Conservation (phyloP, 768 basidiomycete species). For the Trametes sanguinea region DNA sequence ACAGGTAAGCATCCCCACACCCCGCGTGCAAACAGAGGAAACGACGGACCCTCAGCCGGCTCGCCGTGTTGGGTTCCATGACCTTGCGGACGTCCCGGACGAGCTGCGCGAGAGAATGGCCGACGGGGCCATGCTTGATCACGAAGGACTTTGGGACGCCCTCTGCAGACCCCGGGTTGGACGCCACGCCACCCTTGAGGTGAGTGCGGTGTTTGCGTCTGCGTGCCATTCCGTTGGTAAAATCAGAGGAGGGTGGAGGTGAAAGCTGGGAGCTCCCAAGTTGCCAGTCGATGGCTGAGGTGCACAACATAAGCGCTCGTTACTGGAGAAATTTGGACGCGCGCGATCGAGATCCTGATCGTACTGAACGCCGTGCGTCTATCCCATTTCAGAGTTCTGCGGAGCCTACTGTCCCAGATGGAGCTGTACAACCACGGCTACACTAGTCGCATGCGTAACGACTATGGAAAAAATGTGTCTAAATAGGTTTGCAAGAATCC, state of each 20-base stretch:
- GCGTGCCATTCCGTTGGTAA: constrained; percentile 56
- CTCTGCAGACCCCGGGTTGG: constrained; percentile 36
- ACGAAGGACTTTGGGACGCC: constrained; percentile 88
- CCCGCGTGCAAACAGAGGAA: too few species aligned
- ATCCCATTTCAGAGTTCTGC: neutral
- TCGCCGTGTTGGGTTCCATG: constrained; percentile 98
- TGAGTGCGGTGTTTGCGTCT: constrained; percentile 82
- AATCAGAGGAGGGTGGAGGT: neutral
- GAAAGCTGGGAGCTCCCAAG: too few species aligned
- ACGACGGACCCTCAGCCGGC: constrained; percentile 73
- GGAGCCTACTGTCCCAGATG: neutral
- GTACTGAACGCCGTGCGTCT: constrained; percentile 4
- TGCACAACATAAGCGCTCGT: neutral
- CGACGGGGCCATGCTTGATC: constrained; percentile 94
- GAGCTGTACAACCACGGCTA: too few species aligned
- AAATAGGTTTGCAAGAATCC: neutral
- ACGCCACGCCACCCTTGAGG: constrained; percentile 55
- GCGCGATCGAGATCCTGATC: constrained; percentile 13
- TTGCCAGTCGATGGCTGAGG: neutral
- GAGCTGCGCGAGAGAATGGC: constrained; percentile 81
- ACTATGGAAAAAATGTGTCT: too few species aligned
- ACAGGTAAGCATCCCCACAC: neutral
- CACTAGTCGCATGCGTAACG: too few species aligned
- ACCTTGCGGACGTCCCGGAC: constrained; percentile 93
- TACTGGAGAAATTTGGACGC: constrained; percentile 5